phyloP scores from a whole-genome alignment of 306 rosid species.

The Quercus mongolica region DNA sequence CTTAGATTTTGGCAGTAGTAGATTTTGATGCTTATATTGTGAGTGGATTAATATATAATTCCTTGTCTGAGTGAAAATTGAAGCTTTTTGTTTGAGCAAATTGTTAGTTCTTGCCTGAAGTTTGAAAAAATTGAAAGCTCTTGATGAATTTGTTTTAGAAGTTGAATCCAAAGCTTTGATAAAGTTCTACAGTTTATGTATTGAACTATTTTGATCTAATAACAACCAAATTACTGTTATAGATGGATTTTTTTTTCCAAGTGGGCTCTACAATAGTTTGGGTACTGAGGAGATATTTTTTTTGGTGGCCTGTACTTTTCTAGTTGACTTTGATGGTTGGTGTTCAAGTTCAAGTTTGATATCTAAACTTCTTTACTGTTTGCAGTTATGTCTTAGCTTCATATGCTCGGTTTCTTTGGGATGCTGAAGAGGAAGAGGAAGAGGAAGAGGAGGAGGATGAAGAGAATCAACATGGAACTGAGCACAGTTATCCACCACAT shows the following conservation, averaged over 20 bases:
- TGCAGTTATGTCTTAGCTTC: constrained; percentile 75
- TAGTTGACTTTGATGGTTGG: neutral
- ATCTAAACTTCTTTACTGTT: neutral
- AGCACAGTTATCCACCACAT: constrained; percentile 19
- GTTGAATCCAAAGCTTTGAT: neutral
- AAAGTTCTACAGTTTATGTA: neutral
- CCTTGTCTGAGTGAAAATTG: neutral
- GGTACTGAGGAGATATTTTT: neutral
- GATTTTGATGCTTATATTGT: neutral
- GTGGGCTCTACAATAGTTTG: neutral
- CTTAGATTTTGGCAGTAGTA: neutral
- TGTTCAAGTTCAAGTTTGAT: constrained; percentile 14
- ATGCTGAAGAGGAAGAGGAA: constrained; percentile 51
- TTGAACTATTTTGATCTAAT: neutral
- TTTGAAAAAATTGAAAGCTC: too few species aligned
- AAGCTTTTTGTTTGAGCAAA: neutral
- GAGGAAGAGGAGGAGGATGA: constrained; percentile 52
- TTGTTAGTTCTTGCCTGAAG: neutral
- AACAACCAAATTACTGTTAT: neutral
- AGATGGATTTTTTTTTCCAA: neutral
- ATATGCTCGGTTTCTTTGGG: constrained; percentile 84
- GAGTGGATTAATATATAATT: neutral
- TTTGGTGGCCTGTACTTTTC: neutral
- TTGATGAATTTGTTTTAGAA: neutral
- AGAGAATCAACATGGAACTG: constrained; percentile 19